phyloP scores from a whole-genome alignment of 164 flowering plant species.

The Macadamia tetraphylla region DNA sequence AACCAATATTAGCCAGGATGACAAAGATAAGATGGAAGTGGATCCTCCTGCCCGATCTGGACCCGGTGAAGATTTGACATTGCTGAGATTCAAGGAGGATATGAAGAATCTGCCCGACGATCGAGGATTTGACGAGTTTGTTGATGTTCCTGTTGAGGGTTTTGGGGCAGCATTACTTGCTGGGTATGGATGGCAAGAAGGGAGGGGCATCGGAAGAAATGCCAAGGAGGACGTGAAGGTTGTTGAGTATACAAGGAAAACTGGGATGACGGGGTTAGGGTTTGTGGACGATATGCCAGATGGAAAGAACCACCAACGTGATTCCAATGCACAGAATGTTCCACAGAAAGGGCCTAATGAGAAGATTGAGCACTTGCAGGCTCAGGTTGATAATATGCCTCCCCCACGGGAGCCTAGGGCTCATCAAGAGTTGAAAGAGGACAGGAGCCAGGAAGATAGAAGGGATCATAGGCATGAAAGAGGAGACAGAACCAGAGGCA shows the following conservation, averaged over 20 bases:
- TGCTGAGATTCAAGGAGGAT: constrained; percentile 52
- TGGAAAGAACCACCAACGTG: constrained; percentile 12
- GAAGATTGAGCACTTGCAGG: constrained; percentile 12
- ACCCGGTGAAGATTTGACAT: constrained; percentile 26
- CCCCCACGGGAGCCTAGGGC: constrained; percentile 11
- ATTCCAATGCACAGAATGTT: constrained; percentile 9
- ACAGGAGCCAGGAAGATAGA: constrained; percentile 4
- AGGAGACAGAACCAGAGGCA: background rate
- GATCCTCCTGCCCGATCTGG: background rate
- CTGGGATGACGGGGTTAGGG: constrained; percentile 48
- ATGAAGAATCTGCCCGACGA: constrained; percentile 56
- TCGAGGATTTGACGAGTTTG: constrained; percentile 41
- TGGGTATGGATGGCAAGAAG: constrained; percentile 80
- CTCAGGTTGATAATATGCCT: constrained; percentile 18
- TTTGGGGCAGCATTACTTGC: constrained; percentile 63
- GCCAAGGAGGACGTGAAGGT: constrained; percentile 59
- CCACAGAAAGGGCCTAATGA: constrained; percentile 17
- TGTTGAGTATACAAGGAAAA: constrained; percentile 28
- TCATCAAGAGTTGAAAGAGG: constrained; percentile 15
- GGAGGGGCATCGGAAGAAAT: constrained; percentile 63
- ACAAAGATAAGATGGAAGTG: too few species aligned
- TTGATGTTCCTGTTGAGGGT: constrained; percentile 65
- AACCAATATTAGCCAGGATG: background rate
- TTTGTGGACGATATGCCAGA: constrained; percentile 21
- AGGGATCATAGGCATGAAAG: constrained; percentile 10